A percentile compares a stretch with the other conserved stretches of the same genome.
phyloP scores from a whole-genome alignment of 148 eudicot genomes.

The Linanthus parryae region DNA sequence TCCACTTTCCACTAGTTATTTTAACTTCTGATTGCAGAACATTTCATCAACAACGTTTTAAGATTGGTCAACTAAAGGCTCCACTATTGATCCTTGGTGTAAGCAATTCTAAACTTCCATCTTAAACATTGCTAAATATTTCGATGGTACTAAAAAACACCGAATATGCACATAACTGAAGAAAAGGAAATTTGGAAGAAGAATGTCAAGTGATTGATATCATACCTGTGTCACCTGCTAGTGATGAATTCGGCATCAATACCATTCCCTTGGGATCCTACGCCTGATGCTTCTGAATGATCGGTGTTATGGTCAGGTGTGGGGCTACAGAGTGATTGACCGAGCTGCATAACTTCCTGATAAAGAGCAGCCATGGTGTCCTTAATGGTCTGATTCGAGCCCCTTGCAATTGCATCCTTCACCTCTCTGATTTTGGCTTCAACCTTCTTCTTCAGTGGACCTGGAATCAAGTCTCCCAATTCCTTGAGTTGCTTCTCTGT shows the following conservation, averaged over 20 bases:
- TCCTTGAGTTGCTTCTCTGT: conserved; percentile 49
- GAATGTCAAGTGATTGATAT: no score
- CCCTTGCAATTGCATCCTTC: conserved; percentile 34
- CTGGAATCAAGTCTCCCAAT: conserved; percentile 43
- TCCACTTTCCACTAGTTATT: no score
- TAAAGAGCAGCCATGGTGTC: conserved; percentile 40
- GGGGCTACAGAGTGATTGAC: conserved; percentile 32
- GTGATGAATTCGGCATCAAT: conserved; percentile 43
- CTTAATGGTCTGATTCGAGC: conserved; percentile 33
- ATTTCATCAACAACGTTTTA: no score
- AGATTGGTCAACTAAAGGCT: no score
- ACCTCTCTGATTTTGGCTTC: conserved; percentile 37
- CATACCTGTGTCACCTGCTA: conserved; percentile 21
- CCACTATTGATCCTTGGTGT: no score
- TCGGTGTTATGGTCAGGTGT: conserved; percentile 22
- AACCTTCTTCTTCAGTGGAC: conserved; percentile 35
- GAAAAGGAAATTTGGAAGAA: no score
- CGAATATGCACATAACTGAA: no score
- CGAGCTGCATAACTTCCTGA: conserved; percentile 46
- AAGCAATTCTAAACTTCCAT: no score
- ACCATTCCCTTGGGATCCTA: conserved; percentile 39
- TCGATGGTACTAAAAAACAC: no score
- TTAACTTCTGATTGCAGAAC: no score
- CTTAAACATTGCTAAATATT: no score
- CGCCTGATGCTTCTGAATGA: conserved; percentile 19